phyloP scores from a whole-genome alignment of 768 basidiomycete species.

The Gloeophyllum trabeum region DNA sequence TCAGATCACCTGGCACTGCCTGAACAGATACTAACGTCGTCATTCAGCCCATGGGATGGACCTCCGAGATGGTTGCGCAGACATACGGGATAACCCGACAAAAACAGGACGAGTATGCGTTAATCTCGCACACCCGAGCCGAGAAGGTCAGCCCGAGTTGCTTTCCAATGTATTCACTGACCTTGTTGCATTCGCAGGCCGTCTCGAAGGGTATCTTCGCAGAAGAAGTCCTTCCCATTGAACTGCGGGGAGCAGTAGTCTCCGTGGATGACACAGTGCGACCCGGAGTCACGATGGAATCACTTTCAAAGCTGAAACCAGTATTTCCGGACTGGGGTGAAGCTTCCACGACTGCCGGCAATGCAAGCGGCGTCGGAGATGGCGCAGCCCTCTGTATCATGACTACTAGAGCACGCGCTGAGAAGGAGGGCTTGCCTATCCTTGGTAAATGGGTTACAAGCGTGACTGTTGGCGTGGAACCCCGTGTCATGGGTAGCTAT shows the following conservation, averaged over 20 bases:
- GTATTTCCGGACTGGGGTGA: constrained; percentile 78
- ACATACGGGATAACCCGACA: constrained; percentile 66
- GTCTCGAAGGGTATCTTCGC: constrained; percentile 62
- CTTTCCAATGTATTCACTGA: constrained; percentile 1
- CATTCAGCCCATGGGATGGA: constrained; percentile 87
- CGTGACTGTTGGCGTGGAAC: constrained; percentile 52
- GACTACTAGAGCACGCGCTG: constrained; percentile 69
- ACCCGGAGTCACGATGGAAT: constrained; percentile 68
- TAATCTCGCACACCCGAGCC: constrained; percentile 80
- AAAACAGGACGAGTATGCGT: constrained; percentile 84
- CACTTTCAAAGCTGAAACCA: constrained; percentile 70
- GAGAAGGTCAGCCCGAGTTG: constrained; percentile 31
- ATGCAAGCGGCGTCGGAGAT: constrained; percentile 85
- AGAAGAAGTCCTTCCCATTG: constrained; percentile 84
- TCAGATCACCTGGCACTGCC: constrained; percentile 3
- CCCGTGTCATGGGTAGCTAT: constrained; percentile 10
- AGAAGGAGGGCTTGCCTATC: constrained; percentile 66
- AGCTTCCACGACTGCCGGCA: constrained; percentile 67
- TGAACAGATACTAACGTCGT: constrained; percentile 3
- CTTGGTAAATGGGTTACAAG: constrained; percentile 77
- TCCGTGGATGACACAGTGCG: constrained; percentile 84
- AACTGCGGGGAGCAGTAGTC: constrained; percentile 53
- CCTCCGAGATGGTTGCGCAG: constrained; percentile 83
- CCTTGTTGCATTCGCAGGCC: constrained; percentile 29
- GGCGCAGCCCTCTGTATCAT: constrained; percentile 82